Percentiles rank a stretch among this genome's conserved stretches.
These are phyloP conservation scores for Detonula confervacea DNA, from an alignment of 352 stramenopile genomes.

Conservation along the genomic window DNA sequence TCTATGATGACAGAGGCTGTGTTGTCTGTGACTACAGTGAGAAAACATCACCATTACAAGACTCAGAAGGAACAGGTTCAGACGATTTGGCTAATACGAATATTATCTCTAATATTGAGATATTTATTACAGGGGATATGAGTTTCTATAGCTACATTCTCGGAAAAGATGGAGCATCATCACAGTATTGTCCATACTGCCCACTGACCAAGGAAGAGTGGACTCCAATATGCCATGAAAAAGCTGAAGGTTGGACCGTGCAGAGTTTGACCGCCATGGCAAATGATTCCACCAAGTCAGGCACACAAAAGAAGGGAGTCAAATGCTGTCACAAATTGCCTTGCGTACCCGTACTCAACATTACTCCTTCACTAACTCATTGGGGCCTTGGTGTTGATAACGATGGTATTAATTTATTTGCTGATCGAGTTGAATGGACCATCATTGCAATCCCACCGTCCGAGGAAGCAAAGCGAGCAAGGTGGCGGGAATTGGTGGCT, in stretches of 20 bases:
- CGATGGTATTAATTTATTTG: conserved; percentile 9
- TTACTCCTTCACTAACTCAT: neutral
- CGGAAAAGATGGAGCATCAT: conserved; percentile 1
- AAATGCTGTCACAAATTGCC: neutral
- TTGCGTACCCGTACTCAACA: neutral
- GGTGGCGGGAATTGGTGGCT: neutral
- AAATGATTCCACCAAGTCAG: conserved; percentile 4
- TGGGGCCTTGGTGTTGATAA: conserved; percentile 2
- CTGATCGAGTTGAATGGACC: conserved; percentile 5
- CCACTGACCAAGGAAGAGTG: neutral
- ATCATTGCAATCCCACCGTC: neutral
- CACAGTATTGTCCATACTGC: conserved; percentile 6
- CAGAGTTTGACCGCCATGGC: neutral
- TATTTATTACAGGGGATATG: conserved; percentile 5
- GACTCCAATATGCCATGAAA: neutral
- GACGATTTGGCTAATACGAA: too few relatives aligned
- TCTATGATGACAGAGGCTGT: neutral
- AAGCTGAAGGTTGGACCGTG: conserved; percentile 1
- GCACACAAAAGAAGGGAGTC: conserved; percentile 1
- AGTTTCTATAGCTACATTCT: neutral
- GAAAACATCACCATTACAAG: neutral
- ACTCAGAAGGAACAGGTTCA: too few relatives aligned
- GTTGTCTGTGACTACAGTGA: neutral
- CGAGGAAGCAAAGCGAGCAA: neutral
- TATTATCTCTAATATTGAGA: neutral